These are phyloP conservation scores for Monosporozyma yasuniensis DNA, from an alignment of 805 yeast genomes.

Conservation along the genomic window DNA sequence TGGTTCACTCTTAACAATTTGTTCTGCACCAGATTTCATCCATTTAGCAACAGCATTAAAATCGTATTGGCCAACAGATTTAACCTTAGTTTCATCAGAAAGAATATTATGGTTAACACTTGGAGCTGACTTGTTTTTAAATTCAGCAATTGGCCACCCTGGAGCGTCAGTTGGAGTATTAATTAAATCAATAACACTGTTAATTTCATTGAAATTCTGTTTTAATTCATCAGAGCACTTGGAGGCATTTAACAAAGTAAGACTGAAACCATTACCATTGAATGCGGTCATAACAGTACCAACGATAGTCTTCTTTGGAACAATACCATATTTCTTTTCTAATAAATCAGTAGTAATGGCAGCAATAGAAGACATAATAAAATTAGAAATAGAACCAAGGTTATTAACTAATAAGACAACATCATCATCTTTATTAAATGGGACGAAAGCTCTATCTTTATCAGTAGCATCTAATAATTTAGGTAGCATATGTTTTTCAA, in stretches of 20 bases:
- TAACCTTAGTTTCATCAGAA: slow-evolving; percentile 26
- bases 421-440: slow-evolving; percentile 55
- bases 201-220: slow-evolving; percentile 25
- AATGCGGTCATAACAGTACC: slow-evolving; percentile 85
- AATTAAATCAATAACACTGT: slow-evolving; percentile 42
- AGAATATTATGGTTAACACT: slow-evolving; percentile 23
- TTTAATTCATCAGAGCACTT: slow-evolving; percentile 36
- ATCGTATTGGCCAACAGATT: slow-evolving; percentile 32
- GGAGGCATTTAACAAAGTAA: slow-evolving; percentile 68
- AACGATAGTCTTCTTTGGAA: slow-evolving; percentile 59
- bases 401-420: slow-evolving; percentile 70
- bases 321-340: slow-evolving; percentile 42
- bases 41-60: slow-evolving; percentile 27
- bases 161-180: slow-evolving; percentile 72
- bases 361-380: slow-evolving; percentile 69
- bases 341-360: slow-evolving; percentile 48
- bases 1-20: slow-evolving; percentile 60
- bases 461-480: slow-evolving; percentile 56
- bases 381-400: slow-evolving; percentile 79
- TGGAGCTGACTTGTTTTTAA: slow-evolving; percentile 26
- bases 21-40: slow-evolving; percentile 42
- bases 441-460: slow-evolving; percentile 71
- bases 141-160: slow-evolving; percentile 51
- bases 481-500: slow-evolving; percentile 47
- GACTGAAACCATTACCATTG: slow-evolving; percentile 85